These are phyloP conservation scores for Geum urbanum DNA, from an alignment of 306 rosid genomes.

Conservation along the genomic window DNA sequence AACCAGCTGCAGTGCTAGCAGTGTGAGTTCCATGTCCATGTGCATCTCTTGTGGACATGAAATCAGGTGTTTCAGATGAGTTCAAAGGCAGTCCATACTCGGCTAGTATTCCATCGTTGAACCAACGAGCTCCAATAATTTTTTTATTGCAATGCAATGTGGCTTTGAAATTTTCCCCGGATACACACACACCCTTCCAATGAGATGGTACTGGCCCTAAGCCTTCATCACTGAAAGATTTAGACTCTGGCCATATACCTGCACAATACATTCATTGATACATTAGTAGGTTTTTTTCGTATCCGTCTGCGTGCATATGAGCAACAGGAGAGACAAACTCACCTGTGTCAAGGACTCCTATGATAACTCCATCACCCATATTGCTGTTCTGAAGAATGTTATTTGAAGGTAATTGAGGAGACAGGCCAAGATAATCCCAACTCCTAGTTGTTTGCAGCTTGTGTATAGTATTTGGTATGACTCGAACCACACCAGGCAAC, in stretches of 20 bases:
- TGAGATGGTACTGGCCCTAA: slow-evolving; percentile 41
- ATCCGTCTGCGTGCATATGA: background rate
- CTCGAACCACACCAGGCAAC: slow-evolving; percentile 39
- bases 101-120: slow-evolving; percentile 31
- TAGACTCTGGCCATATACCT: slow-evolving; percentile 62
- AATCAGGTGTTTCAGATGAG: slow-evolving; percentile 24
- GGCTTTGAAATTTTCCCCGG: slow-evolving; percentile 38
- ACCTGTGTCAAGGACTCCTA: slow-evolving; percentile 58
- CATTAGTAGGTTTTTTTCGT: background rate
- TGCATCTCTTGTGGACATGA: slow-evolving; percentile 46
- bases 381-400: slow-evolving; percentile 34
- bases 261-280: background rate
- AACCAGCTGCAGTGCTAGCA: slow-evolving; percentile 45
- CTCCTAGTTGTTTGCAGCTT: slow-evolving; percentile 53
- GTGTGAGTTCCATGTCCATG: slow-evolving; percentile 50
- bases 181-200: slow-evolving; percentile 46
- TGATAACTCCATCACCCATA: slow-evolving; percentile 38
- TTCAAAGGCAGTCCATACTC: slow-evolving; percentile 34
- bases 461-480: slow-evolving; percentile 39
- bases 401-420: slow-evolving; percentile 24
- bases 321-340: background rate
- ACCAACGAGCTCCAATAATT: slow-evolving; percentile 54
- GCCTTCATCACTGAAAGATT: slow-evolving; percentile 38
- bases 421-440: slow-evolving; percentile 50
- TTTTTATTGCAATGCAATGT: slow-evolving; percentile 40